Percentiles rank a stretch among this genome's conserved stretches.
Evolutionary conservation across 148 eudicot genomes (phyloP).

Genomic region (Rhododendron ferrugineum): DNA sequence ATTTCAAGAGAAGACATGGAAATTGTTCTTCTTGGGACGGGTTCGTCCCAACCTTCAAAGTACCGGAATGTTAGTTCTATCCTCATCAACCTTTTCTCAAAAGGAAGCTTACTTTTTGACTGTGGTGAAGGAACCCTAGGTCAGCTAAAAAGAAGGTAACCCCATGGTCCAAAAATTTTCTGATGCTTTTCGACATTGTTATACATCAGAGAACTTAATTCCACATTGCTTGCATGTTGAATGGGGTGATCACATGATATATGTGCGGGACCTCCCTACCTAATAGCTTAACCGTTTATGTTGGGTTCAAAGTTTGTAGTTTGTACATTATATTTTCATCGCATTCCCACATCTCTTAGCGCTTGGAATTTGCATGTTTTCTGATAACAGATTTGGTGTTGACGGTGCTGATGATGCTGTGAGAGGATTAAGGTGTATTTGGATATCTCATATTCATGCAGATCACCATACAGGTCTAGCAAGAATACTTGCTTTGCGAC

Average conservation of each 20-base stretch:
- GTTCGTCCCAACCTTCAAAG: slow-evolving; percentile 99
- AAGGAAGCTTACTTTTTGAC: slow-evolving; percentile 82
- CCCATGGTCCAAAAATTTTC: not conserved
- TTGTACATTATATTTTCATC: not conserved
- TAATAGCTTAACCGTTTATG: not conserved
- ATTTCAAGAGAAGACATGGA: slow-evolving; percentile 87
- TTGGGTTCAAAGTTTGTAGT: not conserved
- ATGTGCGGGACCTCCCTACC: not conserved
- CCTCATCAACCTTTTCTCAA: slow-evolving; percentile 77
- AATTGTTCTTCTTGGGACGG: slow-evolving; percentile 92
- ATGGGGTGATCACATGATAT: not conserved
- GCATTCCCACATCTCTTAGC: not conserved
- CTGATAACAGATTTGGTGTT: slow-evolving; percentile 60
- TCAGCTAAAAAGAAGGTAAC: slow-evolving; percentile 91
- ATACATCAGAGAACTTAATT: not conserved
- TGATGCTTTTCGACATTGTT: not conserved
- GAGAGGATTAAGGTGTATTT: slow-evolving; percentile 59
- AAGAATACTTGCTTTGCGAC: slow-evolving; percentile 82
- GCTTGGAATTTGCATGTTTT: not conserved
- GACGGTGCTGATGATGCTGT: slow-evolving; percentile 86
- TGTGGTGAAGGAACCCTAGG: slow-evolving; percentile 97
- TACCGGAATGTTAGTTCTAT: slow-evolving; percentile 88
- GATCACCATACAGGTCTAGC: slow-evolving; percentile 98
- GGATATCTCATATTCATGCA: slow-evolving; percentile 98
- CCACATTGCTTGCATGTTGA: not conserved